These are phyloP conservation scores for Leccinum barrowsii DNA, from an alignment of 768 basidiomycete species.

Conservation along the genomic window DNA sequence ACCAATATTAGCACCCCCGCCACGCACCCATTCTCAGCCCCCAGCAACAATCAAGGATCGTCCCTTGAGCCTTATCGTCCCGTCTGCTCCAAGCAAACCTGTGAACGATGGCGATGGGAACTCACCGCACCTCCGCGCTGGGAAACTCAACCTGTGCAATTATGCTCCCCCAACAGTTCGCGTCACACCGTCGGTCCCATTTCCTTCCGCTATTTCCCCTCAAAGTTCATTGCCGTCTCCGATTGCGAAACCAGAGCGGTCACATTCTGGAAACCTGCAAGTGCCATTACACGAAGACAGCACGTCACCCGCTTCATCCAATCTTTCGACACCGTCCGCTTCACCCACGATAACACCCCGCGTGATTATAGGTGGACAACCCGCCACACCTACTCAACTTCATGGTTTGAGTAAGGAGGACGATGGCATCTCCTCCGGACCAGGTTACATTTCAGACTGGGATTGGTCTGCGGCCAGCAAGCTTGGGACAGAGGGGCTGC, in stretches of 20 bases:
- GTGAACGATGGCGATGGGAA: not conserved
- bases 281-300: constrained; percentile 12
- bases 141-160: constrained; percentile 31
- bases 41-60: constrained; percentile 13
- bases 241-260: not conserved
- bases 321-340: constrained; percentile 23
- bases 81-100: not conserved
- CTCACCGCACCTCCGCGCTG: constrained; percentile 3
- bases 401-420: not conserved
- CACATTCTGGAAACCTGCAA: not conserved
- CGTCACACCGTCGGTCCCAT: not conserved
- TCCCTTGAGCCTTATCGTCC: constrained; percentile 3
- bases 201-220: not conserved
- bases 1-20: constrained; percentile 6
- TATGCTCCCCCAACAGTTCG: constrained; percentile 30
- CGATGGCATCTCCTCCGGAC: not conserved
- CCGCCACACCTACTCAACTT: constrained; percentile 12
- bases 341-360: constrained; percentile 22
- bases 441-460: constrained; percentile 16
- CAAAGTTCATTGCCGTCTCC: not conserved
- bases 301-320: constrained; percentile 25
- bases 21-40: not conserved
- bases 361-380: constrained; percentile 26
- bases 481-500: not conserved
- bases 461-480: constrained; percentile 20